These are phyloP conservation scores for Lagenidium giganteum DNA, from an alignment of 352 stramenopile species.

Conservation along the genomic window DNA sequence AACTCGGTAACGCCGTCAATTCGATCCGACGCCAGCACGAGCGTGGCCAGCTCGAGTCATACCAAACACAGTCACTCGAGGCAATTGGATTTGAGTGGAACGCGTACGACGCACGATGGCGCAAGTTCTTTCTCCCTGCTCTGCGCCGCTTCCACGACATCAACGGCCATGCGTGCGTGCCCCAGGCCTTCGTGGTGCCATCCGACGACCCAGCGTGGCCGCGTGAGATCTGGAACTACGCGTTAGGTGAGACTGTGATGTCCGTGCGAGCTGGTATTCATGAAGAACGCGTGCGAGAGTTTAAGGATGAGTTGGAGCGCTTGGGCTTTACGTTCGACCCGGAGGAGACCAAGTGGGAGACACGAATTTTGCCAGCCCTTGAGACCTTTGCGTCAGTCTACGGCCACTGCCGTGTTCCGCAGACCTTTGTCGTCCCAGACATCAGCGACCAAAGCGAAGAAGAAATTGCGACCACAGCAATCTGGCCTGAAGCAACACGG, in stretches of 20 bases:
- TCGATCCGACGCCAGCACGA: slow-evolving; percentile 20
- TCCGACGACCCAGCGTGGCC: slow-evolving; percentile 15
- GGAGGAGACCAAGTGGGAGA: slow-evolving; percentile 23
- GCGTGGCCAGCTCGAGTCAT: slow-evolving; percentile 8
- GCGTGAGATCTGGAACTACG: too few species aligned
- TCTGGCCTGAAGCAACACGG: too few species aligned
- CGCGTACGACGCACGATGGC: slow-evolving; percentile 28
- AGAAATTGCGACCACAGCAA: too few species aligned
- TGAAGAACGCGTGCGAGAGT: neutral
- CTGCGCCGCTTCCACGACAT: slow-evolving; percentile 28
- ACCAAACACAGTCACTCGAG: slow-evolving; percentile 30
- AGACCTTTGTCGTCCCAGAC: slow-evolving; percentile 70
- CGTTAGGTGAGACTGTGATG: too few species aligned
- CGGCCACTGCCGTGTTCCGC: slow-evolving; percentile 72
- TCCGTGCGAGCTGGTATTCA: too few species aligned
- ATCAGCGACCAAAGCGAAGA: too few species aligned
- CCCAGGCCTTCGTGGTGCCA: slow-evolving; percentile 32
- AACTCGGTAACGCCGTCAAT: slow-evolving; percentile 31
- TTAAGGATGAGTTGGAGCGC: slow-evolving; percentile 7
- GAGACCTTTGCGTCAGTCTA: slow-evolving; percentile 57
- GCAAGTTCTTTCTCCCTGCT: slow-evolving; percentile 28
- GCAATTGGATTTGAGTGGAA: slow-evolving; percentile 36
- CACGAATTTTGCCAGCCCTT: slow-evolving; percentile 35
- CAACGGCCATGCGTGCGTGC: slow-evolving; percentile 32
- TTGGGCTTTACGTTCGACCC: slow-evolving; percentile 24